Base-by-base conservation (phyloP, 805 yeast species). In the Nakazawaea sp. region DNA sequence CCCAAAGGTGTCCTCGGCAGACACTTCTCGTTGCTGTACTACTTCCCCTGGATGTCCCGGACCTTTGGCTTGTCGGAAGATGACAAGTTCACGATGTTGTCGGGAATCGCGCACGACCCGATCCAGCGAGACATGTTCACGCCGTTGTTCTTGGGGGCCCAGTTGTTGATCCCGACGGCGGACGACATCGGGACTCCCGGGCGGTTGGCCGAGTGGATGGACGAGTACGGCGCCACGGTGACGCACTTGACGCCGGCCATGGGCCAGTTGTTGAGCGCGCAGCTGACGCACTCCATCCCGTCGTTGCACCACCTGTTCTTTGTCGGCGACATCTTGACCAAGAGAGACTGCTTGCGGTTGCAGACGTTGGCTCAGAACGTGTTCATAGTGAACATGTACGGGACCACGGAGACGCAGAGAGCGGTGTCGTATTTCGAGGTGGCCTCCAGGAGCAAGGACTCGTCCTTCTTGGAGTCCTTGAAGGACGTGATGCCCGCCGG, bases 181-280 rank as follows among this genome's bases (percentile, higher is more conserved):
- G 97, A 92, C 59, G 99, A 92, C 58, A 92, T 92, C 51, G 98
- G 99, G 33, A 92, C 98, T 3, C 99, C 99, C 5, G 98, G 98
- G 21, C 79, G 83, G 53, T 70, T 92, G 38, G 98, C 99, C 5
- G 92, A 86, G 51, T 92, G 99, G 99, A 89, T 92, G 95, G 75
- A 81, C 24, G 78, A 71, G 40, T 76, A 88, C 50, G 85, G 84
- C 12, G 96, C 97, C 19, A 81, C 96, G 2, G 97, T 92, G 1
- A 92, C 99, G 1, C 99, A 92, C 60, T 72, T 92, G 62, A 92
- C 99, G 1, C 99, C 99, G 4, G 98, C 98, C 5, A 92, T 94
- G 98, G 99, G 99, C 44, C 99, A 92, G 62, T 67, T 92, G 41
- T 68, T 92, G 50, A 82, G 96, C 43, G 97, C 97, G 4, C 97